Evolutionary conservation across 495 filamentous ascomycete species (phyloP).

Genomic region (Penicillium turbatum): DNA sequence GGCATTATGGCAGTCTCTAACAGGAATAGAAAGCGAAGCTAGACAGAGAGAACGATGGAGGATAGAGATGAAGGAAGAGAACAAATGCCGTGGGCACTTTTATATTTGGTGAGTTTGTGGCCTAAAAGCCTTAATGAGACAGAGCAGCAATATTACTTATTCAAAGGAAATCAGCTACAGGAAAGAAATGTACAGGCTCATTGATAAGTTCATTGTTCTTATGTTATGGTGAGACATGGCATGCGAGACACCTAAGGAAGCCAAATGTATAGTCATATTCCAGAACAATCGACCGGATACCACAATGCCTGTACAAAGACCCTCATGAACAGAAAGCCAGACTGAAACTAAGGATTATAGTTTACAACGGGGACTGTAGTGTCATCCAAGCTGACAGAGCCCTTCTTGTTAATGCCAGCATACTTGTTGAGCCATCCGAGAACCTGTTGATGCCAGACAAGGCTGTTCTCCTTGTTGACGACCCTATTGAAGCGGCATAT

Average conservation of each 20-base stretch:
- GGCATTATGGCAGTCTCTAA: not conserved
- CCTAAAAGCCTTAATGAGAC: not conserved
- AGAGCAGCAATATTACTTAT: not conserved
- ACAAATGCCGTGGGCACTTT: too few relatives aligned
- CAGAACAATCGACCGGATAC: not conserved
- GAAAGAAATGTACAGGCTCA: not conserved
- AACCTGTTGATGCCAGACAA: conserved; percentile 48
- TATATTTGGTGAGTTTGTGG: too few relatives aligned
- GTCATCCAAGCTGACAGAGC: conserved; percentile 35
- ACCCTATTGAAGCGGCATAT: conserved; percentile 23
- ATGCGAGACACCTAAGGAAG: not conserved
- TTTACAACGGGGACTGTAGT: conserved; percentile 32
- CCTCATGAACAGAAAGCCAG: not conserved
- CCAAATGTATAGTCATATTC: not conserved
- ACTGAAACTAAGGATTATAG: conserved; percentile 20
- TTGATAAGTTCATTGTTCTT: not conserved
- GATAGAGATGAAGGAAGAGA: too few relatives aligned
- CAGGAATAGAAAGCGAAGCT: not conserved
- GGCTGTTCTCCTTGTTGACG: conserved; percentile 37
- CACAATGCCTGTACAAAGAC: not conserved
- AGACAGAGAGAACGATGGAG: not conserved
- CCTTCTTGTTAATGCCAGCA: conserved; percentile 25
- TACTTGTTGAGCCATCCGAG: conserved; percentile 49
- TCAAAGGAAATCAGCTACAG: not conserved
- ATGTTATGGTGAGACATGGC: not conserved